Evolutionary conservation across 139 green algal species (phyloP), one percentile per base, ranked within the genome.

Genomic region (Picochlorum sp.): DNA sequence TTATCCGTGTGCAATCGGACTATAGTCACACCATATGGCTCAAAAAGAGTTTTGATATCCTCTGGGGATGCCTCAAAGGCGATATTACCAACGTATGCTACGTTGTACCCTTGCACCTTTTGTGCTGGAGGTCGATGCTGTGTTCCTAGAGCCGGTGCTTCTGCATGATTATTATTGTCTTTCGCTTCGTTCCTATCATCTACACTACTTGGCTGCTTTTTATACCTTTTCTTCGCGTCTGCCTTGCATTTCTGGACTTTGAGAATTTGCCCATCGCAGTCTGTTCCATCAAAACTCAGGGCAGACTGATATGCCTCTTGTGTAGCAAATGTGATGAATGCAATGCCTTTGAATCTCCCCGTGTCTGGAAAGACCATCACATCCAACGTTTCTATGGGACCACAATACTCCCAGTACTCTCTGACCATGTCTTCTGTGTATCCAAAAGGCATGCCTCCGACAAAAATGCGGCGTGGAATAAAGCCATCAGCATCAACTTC

Each of bases 291-390:
- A 72, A 74, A 91, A 5, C 75, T 58, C 54, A 96, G 75, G 1
- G 90, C 90, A 28, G 75, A 77, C 45, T 86, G 49, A 54, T 82
- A 91, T 5, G 58, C 86, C 26, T 81, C 82, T 66, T 88, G 70
- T 30, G 72, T 87, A 8, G 68, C 66, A 57, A 94, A 98, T n/a
- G 92, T 96, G 74, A 98, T 83, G 73, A 95, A 96, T 4, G 77
- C 83, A 9, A 95, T 93, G 64, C 92, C 92, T 31, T 83, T 85
- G 80, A 98, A 98, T 37, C 85, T 81, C 6, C 88, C 88, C 0
- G 75, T 89, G 80, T 98, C 91, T 0, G 83, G 82, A 75, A 98
- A 98, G n/a, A 70, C 85, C 66, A 96, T 77, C 30, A 88, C 66
- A 68, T 95, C 82, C 49, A 97, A 50, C 5, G 69, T 57, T 57